Base-by-base conservation (phyloP, 768 basidiomycete genomes). In the Termitomyces sp. region DNA sequence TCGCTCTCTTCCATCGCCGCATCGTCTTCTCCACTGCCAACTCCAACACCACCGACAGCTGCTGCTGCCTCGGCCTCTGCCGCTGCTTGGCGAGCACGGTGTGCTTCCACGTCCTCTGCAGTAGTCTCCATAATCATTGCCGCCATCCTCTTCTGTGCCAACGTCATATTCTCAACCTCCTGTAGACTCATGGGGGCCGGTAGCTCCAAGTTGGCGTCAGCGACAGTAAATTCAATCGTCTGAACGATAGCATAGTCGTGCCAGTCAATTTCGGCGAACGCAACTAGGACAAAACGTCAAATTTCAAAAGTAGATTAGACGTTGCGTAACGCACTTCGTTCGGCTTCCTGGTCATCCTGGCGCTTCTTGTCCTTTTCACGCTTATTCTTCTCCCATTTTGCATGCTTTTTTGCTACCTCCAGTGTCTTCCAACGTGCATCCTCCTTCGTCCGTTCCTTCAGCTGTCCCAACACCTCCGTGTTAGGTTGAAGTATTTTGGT, bases 241-340 rank as follows among this genome's bases (percentile, higher is more conserved):
- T 98, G 94, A 6, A 98, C 97, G 57, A 97, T 93, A 43, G 95
- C 93, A 75, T 97, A 98, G 70, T 98, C 97, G 68, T 99, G 94
- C 97, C 97, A 99, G 70, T 99, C 97, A 66, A 99, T 98, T 70
- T 95, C 93, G 47, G 94, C 93, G 68, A 97, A 95, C 5, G 95
- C 96, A 73, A 86, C 91, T 89, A 61, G 6, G 35, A 28, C 20
- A 55, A 58, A 61, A 41, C 50, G 26, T 49, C 56, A 38, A 59
- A 56, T 66, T 66, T 23, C 10, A 16, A 38, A 38, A 53, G 38
- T n/a, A 18, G 36, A 14, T 44, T 23, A 52, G 40, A 33, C 63
- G 65, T 56, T 36, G 51, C 28, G n/a, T 47, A 16, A 82, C 91
- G 67, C 69, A 86, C 93, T 81, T 75, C 87, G 81, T 68, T 97